Evolutionary conservation across 2,329 filamentous ascomycete genomes (phyloP), one percentile per base, ranked within the genome.

Genomic region (Beauveria sp.): DNA sequence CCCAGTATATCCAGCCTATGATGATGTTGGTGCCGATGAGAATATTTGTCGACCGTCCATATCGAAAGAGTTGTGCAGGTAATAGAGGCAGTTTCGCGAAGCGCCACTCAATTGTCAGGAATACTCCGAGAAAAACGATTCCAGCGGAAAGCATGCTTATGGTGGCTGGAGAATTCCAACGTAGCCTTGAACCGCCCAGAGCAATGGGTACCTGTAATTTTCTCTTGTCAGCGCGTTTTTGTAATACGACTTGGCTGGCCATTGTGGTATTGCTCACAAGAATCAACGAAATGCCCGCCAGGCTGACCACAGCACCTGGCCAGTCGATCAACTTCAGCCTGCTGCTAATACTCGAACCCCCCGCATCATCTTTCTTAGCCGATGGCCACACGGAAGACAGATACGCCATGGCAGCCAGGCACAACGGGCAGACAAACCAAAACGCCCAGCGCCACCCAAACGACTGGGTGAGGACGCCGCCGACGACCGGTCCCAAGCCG

Each of bases 391-490:
- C 55, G 3, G 14, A 20, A 3, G 20, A n/a, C 31, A 58, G 31
- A 22, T 58, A 58, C 1, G 12, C 55, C 3, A 22, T 43, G 5
- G 55, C 55, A 10, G 31, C 42, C 14, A 28, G 9, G 55, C 55
- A 58, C n/a, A 58, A 26, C 31, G 55, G 55, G 31, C 55, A 58
- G 45, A 58, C 55, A 34, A 58, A 58, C 55, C 55, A 58, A 18
- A 58, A 58, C 20, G 45, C 55, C 45, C 55, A 58, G 18, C 55
- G 55, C 55, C 55, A 58, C 8, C 55, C 55, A 16, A 58, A 16
- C 7, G 26, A 3, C 45, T 58, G 45, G 14, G 55, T 58, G 28
- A 58, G 31, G n/a, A 14, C 46, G 55, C 55, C 55, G 55, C 55
- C 55, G 20, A 58, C 55, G 7, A 58, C 28, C 1, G 55, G 55